phyloP scores from a whole-genome alignment of 331 rosid species.

The Malus hybrid region DNA sequence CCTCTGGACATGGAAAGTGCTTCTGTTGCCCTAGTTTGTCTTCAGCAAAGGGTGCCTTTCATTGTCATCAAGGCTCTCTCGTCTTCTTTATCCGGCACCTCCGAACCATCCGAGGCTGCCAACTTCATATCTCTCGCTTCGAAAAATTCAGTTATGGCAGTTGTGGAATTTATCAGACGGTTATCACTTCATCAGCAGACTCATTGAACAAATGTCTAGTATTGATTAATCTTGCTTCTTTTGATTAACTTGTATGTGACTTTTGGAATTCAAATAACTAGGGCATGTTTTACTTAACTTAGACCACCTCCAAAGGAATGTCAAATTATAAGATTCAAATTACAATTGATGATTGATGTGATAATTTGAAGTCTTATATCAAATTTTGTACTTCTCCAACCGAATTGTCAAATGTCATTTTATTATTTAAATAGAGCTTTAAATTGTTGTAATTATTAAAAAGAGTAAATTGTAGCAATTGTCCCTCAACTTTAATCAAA shows the following conservation, averaged over 20 bases:
- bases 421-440: too few species aligned
- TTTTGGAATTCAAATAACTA: background rate
- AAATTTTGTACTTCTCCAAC: too few species aligned
- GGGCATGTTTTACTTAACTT: too few species aligned
- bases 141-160: conserved; percentile 29
- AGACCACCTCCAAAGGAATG: too few species aligned
- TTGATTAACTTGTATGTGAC: background rate
- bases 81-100: conserved; percentile 37
- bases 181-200: conserved; percentile 16
- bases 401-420: too few species aligned
- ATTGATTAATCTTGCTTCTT: background rate
- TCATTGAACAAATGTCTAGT: background rate
- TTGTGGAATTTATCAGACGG: conserved; percentile 37
- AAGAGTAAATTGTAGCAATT: too few species aligned
- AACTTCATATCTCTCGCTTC: conserved; percentile 31
- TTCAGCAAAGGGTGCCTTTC: conserved; percentile 42
- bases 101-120: conserved; percentile 31
- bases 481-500: too few species aligned
- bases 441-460: too few species aligned
- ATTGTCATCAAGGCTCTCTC: conserved; percentile 44
- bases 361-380: too few species aligned
- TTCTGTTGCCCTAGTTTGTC: conserved; percentile 42
- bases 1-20: conserved; percentile 66
- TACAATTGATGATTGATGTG: too few species aligned
- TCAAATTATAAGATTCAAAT: too few species aligned